Percentiles rank a stretch among this genome's conserved stretches.
Conservation (phyloP, 2,329 filamentous ascomycete genomes). For the Diaporthe longicolla region DNA sequence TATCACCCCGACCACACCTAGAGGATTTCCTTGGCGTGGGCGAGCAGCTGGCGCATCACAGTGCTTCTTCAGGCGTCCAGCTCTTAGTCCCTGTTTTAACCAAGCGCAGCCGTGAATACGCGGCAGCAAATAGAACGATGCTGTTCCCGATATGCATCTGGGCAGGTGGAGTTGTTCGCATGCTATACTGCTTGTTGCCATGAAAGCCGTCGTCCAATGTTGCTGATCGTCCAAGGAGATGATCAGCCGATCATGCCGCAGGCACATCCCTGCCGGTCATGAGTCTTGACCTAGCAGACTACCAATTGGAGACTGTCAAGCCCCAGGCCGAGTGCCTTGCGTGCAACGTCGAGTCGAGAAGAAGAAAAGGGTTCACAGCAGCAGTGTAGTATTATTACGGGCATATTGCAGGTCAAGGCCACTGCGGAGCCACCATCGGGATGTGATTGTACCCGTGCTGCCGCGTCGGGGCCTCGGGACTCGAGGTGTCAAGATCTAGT, state of each 20-base stretch:
- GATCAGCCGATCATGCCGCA: constrained; percentile 29
- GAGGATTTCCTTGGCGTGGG: background rate
- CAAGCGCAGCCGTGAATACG: background rate
- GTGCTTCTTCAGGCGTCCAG: constrained; percentile 7
- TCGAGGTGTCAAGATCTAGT: constrained; percentile 29
- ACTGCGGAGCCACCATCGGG: constrained; percentile 8
- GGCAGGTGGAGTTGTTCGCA: constrained; percentile 5
- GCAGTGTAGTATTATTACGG: constrained; percentile 3
- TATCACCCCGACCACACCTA: background rate
- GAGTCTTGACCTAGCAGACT: constrained; percentile 15
- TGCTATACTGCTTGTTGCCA: constrained; percentile 23
- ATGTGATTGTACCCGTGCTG: constrained; percentile 26
- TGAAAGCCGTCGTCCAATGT: constrained; percentile 33
- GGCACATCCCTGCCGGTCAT: constrained; percentile 22
- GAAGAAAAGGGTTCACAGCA: background rate
- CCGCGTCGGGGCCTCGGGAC: constrained; percentile 22
- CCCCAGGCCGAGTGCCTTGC: constrained; percentile 3
- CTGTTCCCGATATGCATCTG: background rate
- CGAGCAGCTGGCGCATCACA: constrained; percentile 2
- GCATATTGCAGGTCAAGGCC: constrained; percentile 10
- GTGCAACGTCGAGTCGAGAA: constrained; percentile 12
- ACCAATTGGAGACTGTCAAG: constrained; percentile 17
- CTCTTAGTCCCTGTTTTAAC: background rate
- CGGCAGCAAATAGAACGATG: constrained; percentile 12
- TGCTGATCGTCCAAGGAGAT: constrained; percentile 25